These are phyloP conservation scores for Punica granatum DNA, from an alignment of 345 rosid genomes.

Conservation along the genomic window DNA sequence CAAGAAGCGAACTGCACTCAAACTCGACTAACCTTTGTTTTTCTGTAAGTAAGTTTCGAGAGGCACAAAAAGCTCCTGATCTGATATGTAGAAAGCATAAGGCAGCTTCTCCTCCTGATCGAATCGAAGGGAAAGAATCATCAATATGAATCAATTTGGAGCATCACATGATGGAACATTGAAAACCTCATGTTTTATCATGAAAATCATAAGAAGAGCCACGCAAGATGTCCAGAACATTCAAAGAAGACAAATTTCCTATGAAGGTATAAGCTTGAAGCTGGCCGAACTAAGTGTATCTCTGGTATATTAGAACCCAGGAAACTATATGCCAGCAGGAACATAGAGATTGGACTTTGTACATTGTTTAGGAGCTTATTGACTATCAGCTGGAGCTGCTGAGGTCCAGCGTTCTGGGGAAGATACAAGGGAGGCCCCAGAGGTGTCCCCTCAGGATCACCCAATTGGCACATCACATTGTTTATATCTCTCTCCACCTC, in stretches of 20 bases:
- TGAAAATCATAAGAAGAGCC: background rate
- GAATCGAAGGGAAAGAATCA: slow-evolving; percentile 12
- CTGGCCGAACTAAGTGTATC: background rate
- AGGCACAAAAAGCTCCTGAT: slow-evolving; percentile 75
- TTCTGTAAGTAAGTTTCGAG: slow-evolving; percentile 82
- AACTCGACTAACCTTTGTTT: slow-evolving; percentile 42
- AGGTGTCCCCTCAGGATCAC: slow-evolving; percentile 69
- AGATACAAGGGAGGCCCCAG: slow-evolving; percentile 72
- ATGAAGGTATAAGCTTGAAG: background rate
- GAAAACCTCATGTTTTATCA: background rate
- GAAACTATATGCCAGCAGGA: background rate
- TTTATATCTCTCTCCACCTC: slow-evolving; percentile 23
- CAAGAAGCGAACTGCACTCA: background rate
- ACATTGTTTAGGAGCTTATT: slow-evolving; percentile 73
- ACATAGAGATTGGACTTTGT: background rate
- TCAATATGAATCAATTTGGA: background rate
- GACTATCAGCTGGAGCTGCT: slow-evolving; percentile 79
- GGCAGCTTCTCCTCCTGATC: slow-evolving; percentile 85
- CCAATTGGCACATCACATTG: slow-evolving; percentile 72
- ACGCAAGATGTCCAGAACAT: background rate
- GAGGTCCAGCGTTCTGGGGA: slow-evolving; percentile 75
- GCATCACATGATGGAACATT: background rate
- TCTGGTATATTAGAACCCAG: background rate
- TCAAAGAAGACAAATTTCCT: background rate
- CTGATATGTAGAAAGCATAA: slow-evolving; percentile 71